phyloP scores from a whole-genome alignment of 805 yeast genomes.

The Ogataea neopini region DNA sequence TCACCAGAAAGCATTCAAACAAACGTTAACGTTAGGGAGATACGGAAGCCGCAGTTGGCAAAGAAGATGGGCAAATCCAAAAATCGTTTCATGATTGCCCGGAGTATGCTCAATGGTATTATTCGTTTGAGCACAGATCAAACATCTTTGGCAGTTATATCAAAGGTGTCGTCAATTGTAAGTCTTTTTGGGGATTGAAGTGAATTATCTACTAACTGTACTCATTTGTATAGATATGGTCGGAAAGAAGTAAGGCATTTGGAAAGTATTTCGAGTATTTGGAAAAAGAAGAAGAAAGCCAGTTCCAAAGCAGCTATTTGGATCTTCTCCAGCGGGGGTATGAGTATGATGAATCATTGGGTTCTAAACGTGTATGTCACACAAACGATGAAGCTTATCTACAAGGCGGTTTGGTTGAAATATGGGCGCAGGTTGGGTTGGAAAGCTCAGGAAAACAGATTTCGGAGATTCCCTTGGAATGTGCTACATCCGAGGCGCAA shows the following conservation, averaged over 20 bases:
- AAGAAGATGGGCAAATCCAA: constrained; percentile 14
- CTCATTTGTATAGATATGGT: constrained; percentile 11
- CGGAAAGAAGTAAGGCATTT: constrained; percentile 1
- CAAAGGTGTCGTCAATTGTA: constrained; percentile 19
- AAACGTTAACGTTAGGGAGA: constrained; percentile 1
- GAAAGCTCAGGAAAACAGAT: not conserved
- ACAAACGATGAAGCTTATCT: not conserved
- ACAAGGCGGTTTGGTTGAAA: not conserved
- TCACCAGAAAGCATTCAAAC: constrained; percentile 4
- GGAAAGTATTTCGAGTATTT: constrained; percentile 14
- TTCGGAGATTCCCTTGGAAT: too few relatives aligned
- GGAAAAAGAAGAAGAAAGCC: constrained; percentile 9
- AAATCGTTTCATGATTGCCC: constrained; percentile 21
- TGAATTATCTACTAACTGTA: not conserved
- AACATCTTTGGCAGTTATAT: constrained; percentile 9
- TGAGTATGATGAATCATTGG: not conserved
- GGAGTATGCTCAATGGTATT: constrained; percentile 17
- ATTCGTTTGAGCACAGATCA: not conserved
- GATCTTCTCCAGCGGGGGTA: not conserved
- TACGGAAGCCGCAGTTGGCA: constrained; percentile 1
- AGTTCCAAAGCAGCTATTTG: not conserved
- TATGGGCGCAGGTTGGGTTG: not conserved
- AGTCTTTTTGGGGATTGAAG: constrained; percentile 1
- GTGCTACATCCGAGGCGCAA: too few relatives aligned
- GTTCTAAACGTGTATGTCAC: not conserved